Evolutionary conservation across 1,284 basidiomycete genomes (phyloP), one percentile per base, ranked within the genome.

Genomic region (Sanghuangporus baumii): DNA sequence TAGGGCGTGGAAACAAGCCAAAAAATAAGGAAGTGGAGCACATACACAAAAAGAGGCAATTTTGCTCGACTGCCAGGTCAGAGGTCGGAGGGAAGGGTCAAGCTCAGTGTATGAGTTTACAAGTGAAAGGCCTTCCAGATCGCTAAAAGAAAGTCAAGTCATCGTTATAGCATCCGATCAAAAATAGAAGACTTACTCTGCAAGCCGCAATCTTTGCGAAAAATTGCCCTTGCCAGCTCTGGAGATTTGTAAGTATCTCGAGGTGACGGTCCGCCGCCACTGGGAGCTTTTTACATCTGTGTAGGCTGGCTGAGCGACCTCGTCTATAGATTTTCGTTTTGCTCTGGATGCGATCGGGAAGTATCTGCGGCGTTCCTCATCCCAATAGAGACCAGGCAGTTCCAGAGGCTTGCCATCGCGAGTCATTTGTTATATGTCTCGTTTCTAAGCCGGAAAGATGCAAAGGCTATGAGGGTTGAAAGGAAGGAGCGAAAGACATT

Each of bases 341-440:
- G 60, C 37, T 41, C 47, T 61, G 2, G 60, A 65, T 18, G 63
- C 48, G 16, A 58, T 18, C 34, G 63, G 63, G 47, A 65, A 65
- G 38, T 65, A 65, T 50, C 63, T 54, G 26, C 40, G 36, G 26
- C 51, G 55, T 41, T 57, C 59, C 9, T 57, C 60, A 31, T 65
- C 63, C 63, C 63, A 65, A 31, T 61, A 61, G 31, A 61, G 41
- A 26, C 63, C 63, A 34, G 59, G 63, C 2, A 65, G 26, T 6
- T 58, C 50, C 41, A 61, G 26, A 48, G 63, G 63, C 55, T 61
- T 62, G 43, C 52, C 54, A 54, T 58, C 55, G 16, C 55, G 55
- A 46, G 63, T 58, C 62, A 64, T 64, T 46, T 46, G 43, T 18
- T 20, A 31, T 31, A 3, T 31, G 26, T 31, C 26, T 31, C 5